Conservation (phyloP, 1,284 basidiomycete species). For the Sporisorium reilianum region DNA sequence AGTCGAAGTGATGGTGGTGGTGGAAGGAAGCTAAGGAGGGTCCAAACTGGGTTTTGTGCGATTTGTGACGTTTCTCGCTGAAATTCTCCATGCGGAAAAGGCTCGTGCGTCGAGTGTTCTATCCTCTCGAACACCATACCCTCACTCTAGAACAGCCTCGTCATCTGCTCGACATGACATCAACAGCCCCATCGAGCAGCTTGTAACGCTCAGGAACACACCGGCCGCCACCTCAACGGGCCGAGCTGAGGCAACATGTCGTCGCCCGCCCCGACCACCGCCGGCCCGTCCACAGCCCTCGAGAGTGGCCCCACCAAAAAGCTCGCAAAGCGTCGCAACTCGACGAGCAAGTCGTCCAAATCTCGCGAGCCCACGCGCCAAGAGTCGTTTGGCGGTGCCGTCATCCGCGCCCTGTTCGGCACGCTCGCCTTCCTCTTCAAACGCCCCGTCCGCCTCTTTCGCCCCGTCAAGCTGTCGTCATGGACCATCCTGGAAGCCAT, state of each 20-base stretch:
- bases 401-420: constrained; percentile 65
- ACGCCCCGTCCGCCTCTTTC: constrained; percentile 69
- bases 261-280: not conserved
- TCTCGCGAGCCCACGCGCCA: constrained; percentile 32
- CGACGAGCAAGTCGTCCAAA: constrained; percentile 5
- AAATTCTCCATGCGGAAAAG: constrained; percentile 6
- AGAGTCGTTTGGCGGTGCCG: constrained; percentile 61
- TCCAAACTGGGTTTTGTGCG: not conserved
- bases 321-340: constrained; percentile 21
- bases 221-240: not conserved
- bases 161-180: not conserved
- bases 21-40: not conserved
- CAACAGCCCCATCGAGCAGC: not conserved
- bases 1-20: constrained; percentile 7
- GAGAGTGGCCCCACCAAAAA: constrained; percentile 8
- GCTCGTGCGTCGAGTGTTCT: constrained; percentile 18
- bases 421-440: constrained; percentile 70
- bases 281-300: constrained; percentile 9
- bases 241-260: constrained; percentile 14
- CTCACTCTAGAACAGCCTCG: not conserved
- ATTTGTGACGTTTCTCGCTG: constrained; percentile 5
- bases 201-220: not conserved
- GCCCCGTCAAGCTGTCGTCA: constrained; percentile 69
- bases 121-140: not conserved
- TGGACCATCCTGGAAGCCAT: constrained; percentile 69